Base-by-base conservation (phyloP, 805 yeast genomes). In the Yarrowia osloensis region DNA sequence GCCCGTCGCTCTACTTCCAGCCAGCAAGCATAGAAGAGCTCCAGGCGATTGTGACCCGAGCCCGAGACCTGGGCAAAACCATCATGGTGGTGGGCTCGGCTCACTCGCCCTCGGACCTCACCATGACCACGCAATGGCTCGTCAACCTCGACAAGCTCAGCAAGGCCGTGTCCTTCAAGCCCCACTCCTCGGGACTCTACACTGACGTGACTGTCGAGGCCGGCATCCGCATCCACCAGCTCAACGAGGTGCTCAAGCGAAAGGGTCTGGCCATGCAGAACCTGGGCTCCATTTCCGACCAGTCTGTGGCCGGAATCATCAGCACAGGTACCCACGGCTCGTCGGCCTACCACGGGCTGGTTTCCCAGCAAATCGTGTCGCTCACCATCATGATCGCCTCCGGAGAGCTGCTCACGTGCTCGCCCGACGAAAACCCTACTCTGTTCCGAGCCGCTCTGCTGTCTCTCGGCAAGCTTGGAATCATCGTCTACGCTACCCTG, bases 241-340 rank as follows among this genome's bases (percentile, higher is more conserved):
- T 94, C 74, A 91, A 90, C 76, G 86, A 86, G 12, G 81, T 81
- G 69, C 81, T 94, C 69, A 88, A 85, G 28, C 69, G 79, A 13
- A 82, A 84, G 70, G 88, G 89, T 0, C 83, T 91, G 68, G 96
- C 97, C 5, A 80, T 94, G 68, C 98, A 94, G 77, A 94, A 90
- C 73, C 80, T 95, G 73, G 98, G 98, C 0, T 92, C 98, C 0
- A 94, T 94, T 66, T 86, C 95, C 46, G 97, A 91, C 69, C 98
- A 94, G 76, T 89, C 96, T 17, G 81, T 92, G 28, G 98, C 96
- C 3, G 99, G 99, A n/a, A 86, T 93, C 70, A 91, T 95, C 52
- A 89, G 97, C 1, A 94, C 98, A 0, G 98, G 98, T 31, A 92
- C 98, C 0, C 99, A 94, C 74, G 99, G 99, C 8, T 89, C 98